phyloP scores from a whole-genome alignment of 352 stramenopile species.

The Phytopythium ostracodes region DNA sequence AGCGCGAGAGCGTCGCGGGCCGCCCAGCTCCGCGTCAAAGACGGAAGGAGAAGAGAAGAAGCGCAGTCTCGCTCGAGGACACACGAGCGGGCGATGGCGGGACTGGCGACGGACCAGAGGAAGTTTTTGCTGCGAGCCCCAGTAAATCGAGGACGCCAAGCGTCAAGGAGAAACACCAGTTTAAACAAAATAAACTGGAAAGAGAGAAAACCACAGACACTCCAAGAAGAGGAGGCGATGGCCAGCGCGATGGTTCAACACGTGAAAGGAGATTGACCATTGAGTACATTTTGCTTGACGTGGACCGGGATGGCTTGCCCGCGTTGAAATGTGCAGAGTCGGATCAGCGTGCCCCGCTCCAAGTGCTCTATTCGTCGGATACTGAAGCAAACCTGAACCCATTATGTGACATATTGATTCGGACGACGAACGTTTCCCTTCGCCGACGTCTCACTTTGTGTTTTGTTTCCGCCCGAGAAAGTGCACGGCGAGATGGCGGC shows the following conservation, averaged over 20 bases:
- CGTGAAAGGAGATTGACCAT: neutral
- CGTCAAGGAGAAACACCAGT: neutral
- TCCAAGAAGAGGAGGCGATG: no score
- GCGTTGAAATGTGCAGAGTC: neutral
- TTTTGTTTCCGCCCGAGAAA: neutral
- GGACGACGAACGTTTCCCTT: neutral
- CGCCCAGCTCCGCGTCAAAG: neutral
- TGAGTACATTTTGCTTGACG: neutral
- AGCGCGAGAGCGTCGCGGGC: neutral
- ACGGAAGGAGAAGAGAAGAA: neutral
- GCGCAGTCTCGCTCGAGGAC: neutral
- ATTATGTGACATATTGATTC: neutral
- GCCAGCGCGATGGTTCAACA: no score
- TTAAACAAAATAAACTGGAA: neutral
- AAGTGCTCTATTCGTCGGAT: neutral
- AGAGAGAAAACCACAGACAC: neutral
- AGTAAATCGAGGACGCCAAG: neutral
- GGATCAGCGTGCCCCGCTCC: no score
- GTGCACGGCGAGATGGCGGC: neutral
- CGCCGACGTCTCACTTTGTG: no score
- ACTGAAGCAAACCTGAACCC: neutral
- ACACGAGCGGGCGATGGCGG: neutral
- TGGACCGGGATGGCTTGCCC: neutral
- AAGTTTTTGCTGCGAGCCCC: slow-evolving; percentile 2
- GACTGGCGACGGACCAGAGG: slow-evolving; percentile 1